Conservation (phyloP, 192 early-diverging fungal species). For the Coemansia sp. region DNA sequence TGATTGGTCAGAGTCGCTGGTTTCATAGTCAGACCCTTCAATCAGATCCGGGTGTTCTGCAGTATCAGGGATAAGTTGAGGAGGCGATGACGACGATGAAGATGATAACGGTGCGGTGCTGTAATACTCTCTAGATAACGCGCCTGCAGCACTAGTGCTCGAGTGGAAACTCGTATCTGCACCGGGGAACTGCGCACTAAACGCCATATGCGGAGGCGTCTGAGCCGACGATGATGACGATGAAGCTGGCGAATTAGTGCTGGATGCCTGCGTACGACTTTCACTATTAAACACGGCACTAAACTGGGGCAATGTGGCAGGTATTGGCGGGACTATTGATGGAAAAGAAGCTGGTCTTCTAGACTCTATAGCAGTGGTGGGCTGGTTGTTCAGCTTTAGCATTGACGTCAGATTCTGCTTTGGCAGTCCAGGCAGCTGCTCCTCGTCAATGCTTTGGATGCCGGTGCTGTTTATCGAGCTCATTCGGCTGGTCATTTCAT, state of each 20-base stretch:
- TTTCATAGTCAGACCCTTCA: conserved; percentile 18
- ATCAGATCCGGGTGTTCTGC: conserved; percentile 5
- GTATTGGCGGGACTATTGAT: too few species aligned
- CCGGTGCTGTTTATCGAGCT: not conserved
- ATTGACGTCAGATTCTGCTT: conserved; percentile 5
- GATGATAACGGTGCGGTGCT: not conserved
- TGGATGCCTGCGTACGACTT: not conserved
- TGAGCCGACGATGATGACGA: conserved; percentile 1
- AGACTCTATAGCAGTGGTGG: conserved; percentile 4
- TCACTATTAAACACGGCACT: too few species aligned
- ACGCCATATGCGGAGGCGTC: not conserved
- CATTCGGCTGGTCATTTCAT: not conserved
- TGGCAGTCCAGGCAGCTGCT: conserved; percentile 4
- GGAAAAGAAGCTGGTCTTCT: too few species aligned
- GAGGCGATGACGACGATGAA: conserved; percentile 4
- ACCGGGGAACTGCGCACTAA: not conserved
- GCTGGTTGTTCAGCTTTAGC: conserved; percentile 10
- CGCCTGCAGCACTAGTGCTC: not conserved
- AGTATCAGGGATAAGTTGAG: conserved; percentile 11
- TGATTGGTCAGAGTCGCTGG: conserved; percentile 39
- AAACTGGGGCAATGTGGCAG: too few species aligned
- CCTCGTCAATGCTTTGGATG: not conserved
- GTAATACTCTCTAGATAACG: not conserved
- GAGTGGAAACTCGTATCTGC: not conserved
- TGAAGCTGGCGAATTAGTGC: not conserved